phyloP scores from a whole-genome alignment of 177 flowering plant species.

The Vitis hybrid region DNA sequence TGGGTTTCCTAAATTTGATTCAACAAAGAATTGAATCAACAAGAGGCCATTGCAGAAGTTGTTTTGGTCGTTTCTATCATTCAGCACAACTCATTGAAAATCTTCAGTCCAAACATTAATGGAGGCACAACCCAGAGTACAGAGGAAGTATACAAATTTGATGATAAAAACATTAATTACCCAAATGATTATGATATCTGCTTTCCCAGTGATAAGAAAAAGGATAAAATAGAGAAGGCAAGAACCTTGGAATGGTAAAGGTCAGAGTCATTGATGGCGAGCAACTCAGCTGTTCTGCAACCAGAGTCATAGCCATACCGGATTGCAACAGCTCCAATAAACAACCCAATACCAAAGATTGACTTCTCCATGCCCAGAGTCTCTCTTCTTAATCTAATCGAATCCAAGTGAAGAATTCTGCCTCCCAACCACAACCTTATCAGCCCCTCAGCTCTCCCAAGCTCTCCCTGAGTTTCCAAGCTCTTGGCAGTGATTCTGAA shows the following conservation, averaged over 20 bases:
- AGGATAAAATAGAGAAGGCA: not conserved
- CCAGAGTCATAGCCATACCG: constrained; percentile 79
- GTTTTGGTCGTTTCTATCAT: not conserved
- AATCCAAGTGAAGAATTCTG: constrained; percentile 80
- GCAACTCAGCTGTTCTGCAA: constrained; percentile 74
- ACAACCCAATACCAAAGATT: constrained; percentile 84
- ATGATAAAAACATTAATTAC: too few relatives aligned
- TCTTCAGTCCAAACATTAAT: not conserved
- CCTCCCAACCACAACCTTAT: constrained; percentile 71
- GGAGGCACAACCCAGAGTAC: not conserved
- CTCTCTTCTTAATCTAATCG: constrained; percentile 65
- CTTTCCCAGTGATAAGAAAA: too few relatives aligned
- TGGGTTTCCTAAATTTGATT: not conserved
- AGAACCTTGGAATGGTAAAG: constrained; percentile 84
- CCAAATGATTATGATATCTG: too few relatives aligned
- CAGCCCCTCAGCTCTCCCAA: constrained; percentile 84
- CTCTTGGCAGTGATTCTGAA: constrained; percentile 78
- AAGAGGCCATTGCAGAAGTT: too few relatives aligned
- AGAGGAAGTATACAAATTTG: too few relatives aligned
- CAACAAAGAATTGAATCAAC: not conserved
- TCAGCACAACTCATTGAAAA: not conserved
- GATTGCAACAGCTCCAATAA: constrained; percentile 81
- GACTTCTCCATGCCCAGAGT: constrained; percentile 77
- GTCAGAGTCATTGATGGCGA: constrained; percentile 87
- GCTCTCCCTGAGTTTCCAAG: constrained; percentile 53